These are phyloP conservation scores for Bryoglossum gracile DNA, from an alignment of 495 filamentous ascomycete genomes.

Conservation along the genomic window DNA sequence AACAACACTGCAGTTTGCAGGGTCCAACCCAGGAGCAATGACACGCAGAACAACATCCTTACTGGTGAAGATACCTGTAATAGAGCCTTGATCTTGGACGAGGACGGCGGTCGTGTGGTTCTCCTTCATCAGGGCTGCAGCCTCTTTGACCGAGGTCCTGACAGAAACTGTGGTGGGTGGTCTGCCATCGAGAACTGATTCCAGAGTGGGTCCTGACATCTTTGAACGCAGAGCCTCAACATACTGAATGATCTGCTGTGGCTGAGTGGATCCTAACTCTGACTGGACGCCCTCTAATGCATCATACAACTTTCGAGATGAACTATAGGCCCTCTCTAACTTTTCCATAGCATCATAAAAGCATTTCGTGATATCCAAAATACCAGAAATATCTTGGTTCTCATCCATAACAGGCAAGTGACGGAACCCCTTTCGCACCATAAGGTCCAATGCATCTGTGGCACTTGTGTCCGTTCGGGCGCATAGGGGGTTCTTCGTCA, in stretches of 20 bases:
- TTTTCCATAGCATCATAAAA: constrained; percentile 99
- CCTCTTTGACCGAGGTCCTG: constrained; percentile 91
- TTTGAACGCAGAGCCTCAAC: constrained; percentile 90
- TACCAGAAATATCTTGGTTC: constrained; percentile 97
- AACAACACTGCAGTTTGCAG: constrained; percentile 90
- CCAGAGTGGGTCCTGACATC: constrained; percentile 96
- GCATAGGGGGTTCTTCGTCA: constrained; percentile 99
- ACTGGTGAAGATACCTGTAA: constrained; percentile 98
- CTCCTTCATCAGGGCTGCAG: constrained; percentile 92
- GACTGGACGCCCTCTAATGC: constrained; percentile 98
- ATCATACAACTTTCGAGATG: constrained; percentile 92
- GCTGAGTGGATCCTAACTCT: constrained; percentile 90
- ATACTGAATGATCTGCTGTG: constrained; percentile 97
- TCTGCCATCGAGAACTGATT: constrained; percentile 85
- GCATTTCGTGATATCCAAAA: constrained; percentile 98
- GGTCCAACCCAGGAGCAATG: constrained; percentile 93
- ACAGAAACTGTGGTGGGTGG: constrained; percentile 93
- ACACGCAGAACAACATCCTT: constrained; percentile 98
- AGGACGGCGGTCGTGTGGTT: constrained; percentile 94
- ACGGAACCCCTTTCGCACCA: constrained; percentile 96
- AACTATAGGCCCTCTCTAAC: constrained; percentile 91
- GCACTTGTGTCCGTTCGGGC: constrained; percentile 96
- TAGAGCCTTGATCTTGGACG: constrained; percentile 93
- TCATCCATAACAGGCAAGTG: constrained; percentile 99
- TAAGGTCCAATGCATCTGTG: constrained; percentile 92